Evolutionary conservation across 352 stramenopile genomes (phyloP), one percentile per base, ranked within the genome.

Genomic region (Phytophthora sojae): DNA sequence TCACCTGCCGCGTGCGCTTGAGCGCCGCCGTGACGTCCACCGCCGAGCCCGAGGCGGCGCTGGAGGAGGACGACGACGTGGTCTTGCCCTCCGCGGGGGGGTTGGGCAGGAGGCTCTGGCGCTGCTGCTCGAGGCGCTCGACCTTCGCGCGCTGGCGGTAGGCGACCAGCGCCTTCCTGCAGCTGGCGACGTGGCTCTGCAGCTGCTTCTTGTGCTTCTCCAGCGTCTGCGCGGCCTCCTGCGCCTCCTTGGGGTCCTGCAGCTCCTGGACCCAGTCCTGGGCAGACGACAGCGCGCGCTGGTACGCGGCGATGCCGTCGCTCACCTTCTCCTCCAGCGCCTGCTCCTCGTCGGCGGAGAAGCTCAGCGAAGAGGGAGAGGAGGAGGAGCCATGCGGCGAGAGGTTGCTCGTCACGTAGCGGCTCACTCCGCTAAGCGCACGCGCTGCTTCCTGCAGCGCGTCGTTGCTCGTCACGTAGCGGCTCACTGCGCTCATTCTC

Each of bases 101-200:
- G 17, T 76, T 73, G 8, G 73, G 59, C 64, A 93, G 75, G 14
- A 94, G 64, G 14, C 71, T 88, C 0, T 61, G 57, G 7, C 83
- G 82, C 30, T 84, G 75, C 42, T 86, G 79, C 49, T 91, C 79
- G 17, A 90, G 57, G 6, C 85, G 74, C 72, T 91, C 81, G 14
- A 69, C 37, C 67, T 93, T 92, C 15, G 83, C 83, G 42, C 81
- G 79, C 37, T 93, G 76, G 11, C 80, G 75, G 69, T 93, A 94
- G 52, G 75, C 69, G 62, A 92, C 73, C 2, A 93, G 73, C 12
- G 80, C 77, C 69, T 95, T 92, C 51, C 84, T 81, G 54, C 87
- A 78, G 6, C 55, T 65, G 4, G 79, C 60, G 29, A 78, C 49
- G 42, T 82, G 78, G 9, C 57, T 78, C 37, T 88, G 75, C 19